phyloP scores from a whole-genome alignment of 306 rosid genomes.

The Medicago arabica region DNA sequence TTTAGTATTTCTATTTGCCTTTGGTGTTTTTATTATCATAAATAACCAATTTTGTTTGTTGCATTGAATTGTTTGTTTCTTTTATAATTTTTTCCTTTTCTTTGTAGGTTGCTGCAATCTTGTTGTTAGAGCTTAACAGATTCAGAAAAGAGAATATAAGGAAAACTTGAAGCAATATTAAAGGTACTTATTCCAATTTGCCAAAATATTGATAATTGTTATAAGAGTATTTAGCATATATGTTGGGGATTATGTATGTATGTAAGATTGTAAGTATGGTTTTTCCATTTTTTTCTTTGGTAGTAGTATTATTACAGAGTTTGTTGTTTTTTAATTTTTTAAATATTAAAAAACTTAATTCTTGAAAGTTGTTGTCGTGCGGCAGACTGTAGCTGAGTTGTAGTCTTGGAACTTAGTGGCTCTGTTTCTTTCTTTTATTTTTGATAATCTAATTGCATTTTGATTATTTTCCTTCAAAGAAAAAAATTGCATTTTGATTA shows the following conservation, averaged over 20 bases:
- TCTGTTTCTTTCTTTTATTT: slow-evolving; percentile 14
- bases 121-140: slow-evolving; percentile 32
- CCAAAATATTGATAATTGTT: slow-evolving; percentile 2
- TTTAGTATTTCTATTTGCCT: not conserved
- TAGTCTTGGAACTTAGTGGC: not conserved
- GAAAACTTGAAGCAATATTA: slow-evolving; percentile 38
- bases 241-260: slow-evolving; percentile 3
- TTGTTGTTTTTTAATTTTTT: not conserved
- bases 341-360: not conserved
- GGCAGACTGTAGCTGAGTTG: slow-evolving; percentile 38
- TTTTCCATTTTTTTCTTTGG: not conserved
- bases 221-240: slow-evolving; percentile 8
- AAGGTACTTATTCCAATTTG: slow-evolving; percentile 50
- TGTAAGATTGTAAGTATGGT: not conserved
- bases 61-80: slow-evolving; percentile 2
- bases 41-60: not conserved
- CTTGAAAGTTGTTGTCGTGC: slow-evolving; percentile 47
- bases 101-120: slow-evolving; percentile 24
- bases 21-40: not conserved
- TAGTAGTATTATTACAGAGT: not conserved
- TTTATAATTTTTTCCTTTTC: slow-evolving; percentile 1
- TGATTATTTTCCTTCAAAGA: not conserved
- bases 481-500: not conserved
- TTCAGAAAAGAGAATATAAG: slow-evolving; percentile 47
- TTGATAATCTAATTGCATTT: slow-evolving; percentile 20